These are phyloP conservation scores for Colletotrichum tropicicola DNA, from an alignment of 2,329 filamentous ascomycete species.

Conservation along the genomic window DNA sequence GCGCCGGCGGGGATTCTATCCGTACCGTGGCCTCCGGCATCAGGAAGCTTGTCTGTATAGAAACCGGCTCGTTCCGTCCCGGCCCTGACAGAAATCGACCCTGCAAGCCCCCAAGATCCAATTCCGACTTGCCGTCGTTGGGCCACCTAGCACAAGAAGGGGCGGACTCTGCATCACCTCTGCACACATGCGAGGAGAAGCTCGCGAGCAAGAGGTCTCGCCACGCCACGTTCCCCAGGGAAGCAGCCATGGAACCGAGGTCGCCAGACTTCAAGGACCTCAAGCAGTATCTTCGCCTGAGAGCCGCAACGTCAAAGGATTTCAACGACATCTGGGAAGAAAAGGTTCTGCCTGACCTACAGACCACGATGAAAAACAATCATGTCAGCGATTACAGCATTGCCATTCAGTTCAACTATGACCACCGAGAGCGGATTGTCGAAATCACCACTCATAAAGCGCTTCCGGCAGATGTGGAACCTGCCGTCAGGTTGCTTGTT, in stretches of 20 bases:
- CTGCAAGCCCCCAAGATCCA: neutral
- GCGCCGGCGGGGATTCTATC: neutral
- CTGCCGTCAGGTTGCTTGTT: neutral
- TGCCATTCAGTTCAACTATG: neutral
- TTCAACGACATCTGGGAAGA: conserved; percentile 6
- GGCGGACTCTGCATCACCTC: too few species aligned
- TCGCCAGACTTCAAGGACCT: neutral
- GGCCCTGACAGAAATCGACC: neutral
- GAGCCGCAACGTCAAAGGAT: neutral
- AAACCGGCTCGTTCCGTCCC: neutral
- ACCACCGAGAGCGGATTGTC: neutral
- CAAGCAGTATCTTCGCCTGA: neutral
- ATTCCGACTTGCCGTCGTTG: neutral
- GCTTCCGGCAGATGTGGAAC: neutral
- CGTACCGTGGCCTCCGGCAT: neutral
- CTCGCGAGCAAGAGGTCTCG: neutral
- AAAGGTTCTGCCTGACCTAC: neutral
- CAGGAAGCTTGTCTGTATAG: neutral
- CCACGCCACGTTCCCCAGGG: neutral
- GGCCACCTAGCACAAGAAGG: neutral
- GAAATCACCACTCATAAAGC: neutral
- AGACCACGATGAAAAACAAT: neutral
- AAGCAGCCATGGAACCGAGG: neutral
- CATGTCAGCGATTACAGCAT: neutral
- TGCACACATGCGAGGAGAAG: neutral